Conservation (phyloP, 495 filamentous ascomycete genomes). For the Xylaria telfairii region DNA sequence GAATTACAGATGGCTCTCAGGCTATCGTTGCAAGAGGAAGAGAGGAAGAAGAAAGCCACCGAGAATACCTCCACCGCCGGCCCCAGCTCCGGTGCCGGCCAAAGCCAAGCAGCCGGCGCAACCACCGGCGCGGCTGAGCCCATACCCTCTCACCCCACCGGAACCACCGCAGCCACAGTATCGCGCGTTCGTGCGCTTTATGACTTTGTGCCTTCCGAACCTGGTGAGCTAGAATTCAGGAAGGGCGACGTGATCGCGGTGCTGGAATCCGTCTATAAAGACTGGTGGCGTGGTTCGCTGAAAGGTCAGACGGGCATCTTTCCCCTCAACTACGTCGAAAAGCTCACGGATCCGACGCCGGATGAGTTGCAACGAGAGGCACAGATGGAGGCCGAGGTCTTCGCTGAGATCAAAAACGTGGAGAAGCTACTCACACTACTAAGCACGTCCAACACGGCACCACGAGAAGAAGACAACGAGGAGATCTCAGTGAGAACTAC, state of each 20-base stretch:
- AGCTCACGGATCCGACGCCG: constrained; percentile 89
- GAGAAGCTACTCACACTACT: constrained; percentile 93
- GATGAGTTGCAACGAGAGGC: constrained; percentile 96
- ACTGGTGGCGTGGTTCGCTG: constrained; percentile 98
- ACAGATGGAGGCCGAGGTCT: constrained; percentile 96
- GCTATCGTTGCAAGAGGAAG: constrained; percentile 86
- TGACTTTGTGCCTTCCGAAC: constrained; percentile 92
- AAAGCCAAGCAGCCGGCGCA: constrained; percentile 33
- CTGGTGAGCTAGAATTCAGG: constrained; percentile 92
- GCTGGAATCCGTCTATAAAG: constrained; percentile 95
- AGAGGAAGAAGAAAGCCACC: constrained; percentile 52
- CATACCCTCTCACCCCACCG: constrained; percentile 51
- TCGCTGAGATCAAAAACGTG: constrained; percentile 98
- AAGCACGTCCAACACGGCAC: constrained; percentile 90
- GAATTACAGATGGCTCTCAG: constrained; percentile 96
- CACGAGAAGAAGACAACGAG: constrained; percentile 86
- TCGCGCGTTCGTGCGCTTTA: constrained; percentile 92
- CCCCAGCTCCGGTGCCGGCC: constrained; percentile 38
- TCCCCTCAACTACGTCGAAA: constrained; percentile 98
- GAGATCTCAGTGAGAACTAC: constrained; percentile 75
- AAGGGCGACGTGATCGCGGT: constrained; percentile 98
- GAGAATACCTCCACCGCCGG: constrained; percentile 37
- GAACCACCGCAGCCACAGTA: constrained; percentile 95
- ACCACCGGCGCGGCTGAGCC: constrained; percentile 35
- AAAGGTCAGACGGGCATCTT: constrained; percentile 97